These are phyloP conservation scores for Fusarium mexicanum DNA, from an alignment of 2,329 filamentous ascomycete species.

Conservation along the genomic window DNA sequence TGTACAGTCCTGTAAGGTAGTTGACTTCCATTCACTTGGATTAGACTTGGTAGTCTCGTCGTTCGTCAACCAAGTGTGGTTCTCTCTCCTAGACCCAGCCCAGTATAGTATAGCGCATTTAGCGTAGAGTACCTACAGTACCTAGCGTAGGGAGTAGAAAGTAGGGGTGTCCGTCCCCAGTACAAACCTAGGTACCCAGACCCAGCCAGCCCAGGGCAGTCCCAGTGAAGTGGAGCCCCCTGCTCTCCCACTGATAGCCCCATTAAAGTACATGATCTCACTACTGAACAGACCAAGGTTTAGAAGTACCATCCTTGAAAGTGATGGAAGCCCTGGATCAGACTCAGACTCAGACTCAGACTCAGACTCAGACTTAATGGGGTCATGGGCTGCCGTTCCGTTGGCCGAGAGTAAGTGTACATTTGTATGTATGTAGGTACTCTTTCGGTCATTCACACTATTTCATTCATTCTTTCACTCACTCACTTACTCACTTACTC, in stretches of 20 bases:
- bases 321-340: constrained; percentile 18
- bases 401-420: constrained; percentile 36
- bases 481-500: constrained; percentile 21
- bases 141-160: constrained; percentile 17
- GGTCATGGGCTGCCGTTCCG: constrained; percentile 35
- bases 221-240: background rate
- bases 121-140: constrained; percentile 11
- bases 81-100: constrained; percentile 28
- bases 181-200: background rate
- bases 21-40: constrained; percentile 30
- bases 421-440: background rate
- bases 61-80: constrained; percentile 37
- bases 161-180: constrained; percentile 23
- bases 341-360: constrained; percentile 1
- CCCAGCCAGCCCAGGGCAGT: background rate
- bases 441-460: background rate
- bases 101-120: constrained; percentile 16
- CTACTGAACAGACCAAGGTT: background rate
- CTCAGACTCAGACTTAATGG: constrained; percentile 14
- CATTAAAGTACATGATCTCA: constrained; percentile 1
- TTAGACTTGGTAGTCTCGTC: constrained; percentile 33
- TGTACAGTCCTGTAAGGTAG: constrained; percentile 26
- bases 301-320: constrained; percentile 8
- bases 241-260: background rate
- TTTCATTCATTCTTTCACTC: constrained; percentile 22